Evolutionary conservation across 441 rosid genomes (phyloP), one percentile per base, ranked within the genome.

Genomic region (Euphorbia celastroides): DNA sequence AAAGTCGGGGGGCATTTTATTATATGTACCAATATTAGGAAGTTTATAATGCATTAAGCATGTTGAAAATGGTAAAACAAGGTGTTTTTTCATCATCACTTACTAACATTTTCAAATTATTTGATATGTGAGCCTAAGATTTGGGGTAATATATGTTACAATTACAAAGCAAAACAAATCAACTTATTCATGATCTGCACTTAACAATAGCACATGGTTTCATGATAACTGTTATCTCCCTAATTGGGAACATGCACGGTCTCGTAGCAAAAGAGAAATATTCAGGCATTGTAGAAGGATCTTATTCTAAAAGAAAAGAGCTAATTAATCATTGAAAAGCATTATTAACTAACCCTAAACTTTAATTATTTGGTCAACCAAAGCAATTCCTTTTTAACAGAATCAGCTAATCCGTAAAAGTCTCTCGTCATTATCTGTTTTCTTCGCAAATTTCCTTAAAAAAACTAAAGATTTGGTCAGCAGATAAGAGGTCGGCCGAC

Each of bases 241-340:
- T n/a, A n/a, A n/a, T n/a, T n/a, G 32, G 50, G 51, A 23, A 60
- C 48, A 44, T 38, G 66, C 66, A 60, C 38, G 38, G 41, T 69
- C 51, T 36, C n/a, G 5, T 19, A 11, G 0, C 2, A 27, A 25
- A 56, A 56, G 6, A 3, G 5, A 23, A 13, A 56, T 26, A 7
- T 27, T 56, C 30, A 26, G 17, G n/a, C 59, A 28, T 56, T 5
- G n/a, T 54, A 25, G 16, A 55, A 55, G 30, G n/a, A 55, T 55
- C 31, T 56, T 1, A 56, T 26, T 23, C 28, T 12, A 1, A 12
- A 25, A 7, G 32, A 26, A 17, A 26, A 12, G 13, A 9, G 10
- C 5, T 2, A 9, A 2, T 54, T 52, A 0, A 19, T 20, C 20
- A 14, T 50, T 50, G 0, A 50, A 50, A n/a, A n/a, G 5, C n/a